phyloP scores from a whole-genome alignment of 2,329 filamentous ascomycete species.

The Mollisia scopiformis region DNA sequence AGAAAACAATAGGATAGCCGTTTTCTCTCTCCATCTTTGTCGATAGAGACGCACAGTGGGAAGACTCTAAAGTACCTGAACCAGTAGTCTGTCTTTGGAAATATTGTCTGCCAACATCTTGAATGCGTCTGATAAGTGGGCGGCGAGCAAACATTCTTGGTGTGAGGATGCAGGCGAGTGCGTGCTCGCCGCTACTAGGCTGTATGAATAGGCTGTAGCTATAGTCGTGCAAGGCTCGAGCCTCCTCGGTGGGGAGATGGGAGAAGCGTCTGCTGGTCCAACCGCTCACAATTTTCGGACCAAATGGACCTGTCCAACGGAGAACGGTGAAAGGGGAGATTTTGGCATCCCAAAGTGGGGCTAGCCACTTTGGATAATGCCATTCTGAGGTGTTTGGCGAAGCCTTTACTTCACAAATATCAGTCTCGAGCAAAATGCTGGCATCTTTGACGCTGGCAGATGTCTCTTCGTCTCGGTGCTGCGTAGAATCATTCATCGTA shows the following conservation, averaged over 20 bases:
- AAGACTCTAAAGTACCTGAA: neutral
- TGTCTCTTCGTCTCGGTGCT: constrained; percentile 64
- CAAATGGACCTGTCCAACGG: constrained; percentile 84
- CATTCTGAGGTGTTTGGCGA: constrained; percentile 42
- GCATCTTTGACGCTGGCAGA: constrained; percentile 53
- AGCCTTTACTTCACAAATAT: no score
- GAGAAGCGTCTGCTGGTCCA: constrained; percentile 95
- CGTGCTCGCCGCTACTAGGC: constrained; percentile 93
- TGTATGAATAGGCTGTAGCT: constrained; percentile 93
- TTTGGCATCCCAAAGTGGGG: constrained; percentile 96
- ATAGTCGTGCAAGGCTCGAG: constrained; percentile 87
- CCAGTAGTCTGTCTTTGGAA: constrained; percentile 31
- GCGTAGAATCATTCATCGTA: constrained; percentile 79
- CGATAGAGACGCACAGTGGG: constrained; percentile 8
- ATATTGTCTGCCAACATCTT: constrained; percentile 85
- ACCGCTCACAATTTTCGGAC: constrained; percentile 88
- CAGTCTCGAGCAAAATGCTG: no score
- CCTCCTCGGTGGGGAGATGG: constrained; percentile 79
- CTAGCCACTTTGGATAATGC: constrained; percentile 83
- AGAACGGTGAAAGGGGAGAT: constrained; percentile 93
- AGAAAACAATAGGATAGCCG: constrained; percentile 83
- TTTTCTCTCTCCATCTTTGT: constrained; percentile 59
- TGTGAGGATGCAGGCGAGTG: constrained; percentile 87
- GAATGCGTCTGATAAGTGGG: constrained; percentile 85
- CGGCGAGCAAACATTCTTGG: constrained; percentile 90